These are phyloP conservation scores for Helotiales sp. DNA, from an alignment of 2,329 filamentous ascomycete genomes.

Conservation along the genomic window DNA sequence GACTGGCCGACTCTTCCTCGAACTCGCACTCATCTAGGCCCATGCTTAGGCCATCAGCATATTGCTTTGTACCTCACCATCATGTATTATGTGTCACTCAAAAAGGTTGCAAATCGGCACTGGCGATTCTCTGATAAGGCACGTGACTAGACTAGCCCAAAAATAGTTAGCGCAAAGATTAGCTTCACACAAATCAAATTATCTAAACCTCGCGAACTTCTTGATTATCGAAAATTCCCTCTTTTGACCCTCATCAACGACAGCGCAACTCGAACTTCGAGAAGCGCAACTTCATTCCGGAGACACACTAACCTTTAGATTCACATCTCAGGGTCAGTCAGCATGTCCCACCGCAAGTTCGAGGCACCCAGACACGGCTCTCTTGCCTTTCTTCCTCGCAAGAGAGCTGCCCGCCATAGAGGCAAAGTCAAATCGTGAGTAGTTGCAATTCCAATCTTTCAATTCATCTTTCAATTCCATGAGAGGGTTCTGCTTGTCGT, in stretches of 20 bases:
- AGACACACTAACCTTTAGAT: constrained; percentile 7
- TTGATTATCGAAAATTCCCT: no score
- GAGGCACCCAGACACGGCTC: constrained; percentile 90
- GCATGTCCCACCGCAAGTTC: constrained; percentile 33
- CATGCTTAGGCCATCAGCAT: no score
- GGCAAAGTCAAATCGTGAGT: constrained; percentile 98
- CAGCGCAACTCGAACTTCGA: background rate
- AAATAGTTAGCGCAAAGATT: background rate
- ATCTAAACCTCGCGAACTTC: background rate
- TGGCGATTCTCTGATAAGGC: background rate
- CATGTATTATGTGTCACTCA: background rate
- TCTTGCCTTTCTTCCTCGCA: constrained; percentile 84
- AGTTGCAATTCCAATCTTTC: constrained; percentile 47
- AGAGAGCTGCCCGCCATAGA: constrained; percentile 91
- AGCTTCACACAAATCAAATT: constrained; percentile 5
- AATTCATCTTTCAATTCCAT: no score
- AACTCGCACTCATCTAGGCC: no score
- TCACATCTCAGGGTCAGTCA: constrained; percentile 13
- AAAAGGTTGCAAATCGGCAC: background rate
- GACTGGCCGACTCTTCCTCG: background rate
- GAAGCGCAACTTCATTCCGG: background rate
- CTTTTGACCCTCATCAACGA: background rate
- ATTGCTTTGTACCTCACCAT: no score
- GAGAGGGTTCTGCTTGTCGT: background rate
- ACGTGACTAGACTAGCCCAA: background rate